phyloP scores from a whole-genome alignment of 345 rosid species.

The Turnera subulata region DNA sequence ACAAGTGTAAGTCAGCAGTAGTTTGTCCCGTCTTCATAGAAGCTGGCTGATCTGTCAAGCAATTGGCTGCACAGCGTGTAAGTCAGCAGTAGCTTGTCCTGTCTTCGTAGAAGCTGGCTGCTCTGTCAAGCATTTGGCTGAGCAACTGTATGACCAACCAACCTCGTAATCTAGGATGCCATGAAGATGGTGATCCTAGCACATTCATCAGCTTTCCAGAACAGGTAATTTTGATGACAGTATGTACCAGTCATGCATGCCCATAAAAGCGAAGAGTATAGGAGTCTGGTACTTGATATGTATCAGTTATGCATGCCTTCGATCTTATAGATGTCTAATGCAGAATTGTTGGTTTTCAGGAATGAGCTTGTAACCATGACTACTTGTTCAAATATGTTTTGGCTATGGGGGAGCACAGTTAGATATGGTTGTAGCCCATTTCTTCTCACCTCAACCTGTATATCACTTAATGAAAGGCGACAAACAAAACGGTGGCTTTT shows the following conservation, averaged over 20 bases:
- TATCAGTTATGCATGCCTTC: too few species aligned
- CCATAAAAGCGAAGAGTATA: too few species aligned
- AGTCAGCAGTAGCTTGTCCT: conserved; percentile 5
- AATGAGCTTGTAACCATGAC: conserved; percentile 10
- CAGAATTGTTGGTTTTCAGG: conserved; percentile 19
- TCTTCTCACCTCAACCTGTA: conserved; percentile 8
- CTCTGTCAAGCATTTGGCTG: too few species aligned
- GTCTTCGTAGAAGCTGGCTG: background rate
- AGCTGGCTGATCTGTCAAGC: conserved; percentile 17
- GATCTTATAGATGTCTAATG: too few species aligned
- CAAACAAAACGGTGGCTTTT: background rate
- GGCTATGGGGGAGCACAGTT: conserved; percentile 9
- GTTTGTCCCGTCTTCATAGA: conserved; percentile 12
- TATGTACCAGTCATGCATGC: too few species aligned
- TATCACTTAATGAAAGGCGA: background rate
- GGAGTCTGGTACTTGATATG: too few species aligned
- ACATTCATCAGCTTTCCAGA: conserved; percentile 3
- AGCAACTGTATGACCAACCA: too few species aligned
- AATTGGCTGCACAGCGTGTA: conserved; percentile 12
- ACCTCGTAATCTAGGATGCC: too few species aligned
- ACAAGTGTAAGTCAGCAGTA: conserved; percentile 13
- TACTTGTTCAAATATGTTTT: conserved; percentile 4
- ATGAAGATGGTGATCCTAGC: background rate
- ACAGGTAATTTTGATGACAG: conserved; percentile 4
- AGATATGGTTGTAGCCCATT: conserved; percentile 5